Conservation (phyloP, 441 rosid species). For the Bruguiera hainesii region DNA sequence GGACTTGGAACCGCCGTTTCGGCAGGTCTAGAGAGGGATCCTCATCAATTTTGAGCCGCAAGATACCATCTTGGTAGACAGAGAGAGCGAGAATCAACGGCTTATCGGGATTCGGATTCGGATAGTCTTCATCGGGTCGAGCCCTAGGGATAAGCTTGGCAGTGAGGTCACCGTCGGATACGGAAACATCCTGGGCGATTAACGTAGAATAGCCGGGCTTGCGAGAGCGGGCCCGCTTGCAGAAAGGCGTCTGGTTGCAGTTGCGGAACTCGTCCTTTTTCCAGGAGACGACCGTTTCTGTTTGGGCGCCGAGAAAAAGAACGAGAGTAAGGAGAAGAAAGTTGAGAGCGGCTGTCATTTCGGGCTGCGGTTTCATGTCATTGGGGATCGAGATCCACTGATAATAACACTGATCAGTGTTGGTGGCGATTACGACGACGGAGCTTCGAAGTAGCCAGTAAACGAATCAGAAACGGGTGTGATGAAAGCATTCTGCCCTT, state of each 20-base stretch:
- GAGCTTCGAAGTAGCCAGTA: too few relatives aligned
- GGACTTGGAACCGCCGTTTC: slow-evolving; percentile 77
- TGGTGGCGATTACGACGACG: too few relatives aligned
- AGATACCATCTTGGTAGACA: slow-evolving; percentile 57
- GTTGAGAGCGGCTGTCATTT: too few relatives aligned
- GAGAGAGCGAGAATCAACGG: slow-evolving; percentile 74
- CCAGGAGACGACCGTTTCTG: slow-evolving; percentile 53
- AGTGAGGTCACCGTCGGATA: slow-evolving; percentile 69
- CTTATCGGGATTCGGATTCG: slow-evolving; percentile 27
- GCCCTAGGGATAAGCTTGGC: slow-evolving; percentile 53
- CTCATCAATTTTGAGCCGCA: slow-evolving; percentile 82
- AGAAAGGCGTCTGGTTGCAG: slow-evolving; percentile 95
- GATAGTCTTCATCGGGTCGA: slow-evolving; percentile 24
- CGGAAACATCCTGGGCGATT: slow-evolving; percentile 45
- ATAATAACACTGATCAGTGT: too few relatives aligned
- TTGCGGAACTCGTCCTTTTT: slow-evolving; percentile 94
- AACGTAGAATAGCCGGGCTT: slow-evolving; percentile 55
- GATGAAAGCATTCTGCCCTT: too few relatives aligned
- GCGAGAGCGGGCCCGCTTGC: slow-evolving; percentile 87
- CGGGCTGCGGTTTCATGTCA: too few relatives aligned
- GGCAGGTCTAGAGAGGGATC: slow-evolving; percentile 54
- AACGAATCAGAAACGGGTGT: too few relatives aligned
- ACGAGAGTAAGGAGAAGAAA: slow-evolving; percentile 18
- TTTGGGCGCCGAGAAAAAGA: slow-evolving; percentile 37
- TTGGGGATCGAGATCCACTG: too few relatives aligned